phyloP scores from a whole-genome alignment of 495 filamentous ascomycete genomes.

The Lasiosphaeria ovina region DNA sequence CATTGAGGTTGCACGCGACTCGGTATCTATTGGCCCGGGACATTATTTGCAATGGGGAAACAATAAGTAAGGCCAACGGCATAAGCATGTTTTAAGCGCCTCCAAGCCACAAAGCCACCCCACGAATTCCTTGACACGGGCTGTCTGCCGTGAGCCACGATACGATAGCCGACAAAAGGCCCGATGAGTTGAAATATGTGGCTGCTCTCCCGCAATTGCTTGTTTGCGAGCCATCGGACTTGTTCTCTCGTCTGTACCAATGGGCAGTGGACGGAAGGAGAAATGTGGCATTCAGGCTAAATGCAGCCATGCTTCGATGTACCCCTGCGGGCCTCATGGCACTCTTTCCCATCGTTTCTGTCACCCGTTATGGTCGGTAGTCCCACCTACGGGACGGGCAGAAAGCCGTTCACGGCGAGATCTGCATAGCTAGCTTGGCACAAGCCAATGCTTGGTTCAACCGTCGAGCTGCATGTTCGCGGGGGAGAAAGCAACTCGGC shows the following conservation, averaged over 20 bases:
- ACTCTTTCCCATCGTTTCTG: background rate
- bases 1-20: background rate
- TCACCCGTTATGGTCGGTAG: background rate
- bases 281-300: conserved; percentile 24
- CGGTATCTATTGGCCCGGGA: conserved; percentile 4
- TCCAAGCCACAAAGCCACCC: conserved; percentile 21
- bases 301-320: conserved; percentile 11
- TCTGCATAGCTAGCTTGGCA: conserved; percentile 5
- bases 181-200: conserved; percentile 14
- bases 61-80: conserved; percentile 5
- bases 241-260: conserved; percentile 10
- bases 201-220: too few relatives aligned
- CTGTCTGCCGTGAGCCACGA: conserved; percentile 2
- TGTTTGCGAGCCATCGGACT: conserved; percentile 10
- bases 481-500: background rate
- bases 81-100: conserved; percentile 14
- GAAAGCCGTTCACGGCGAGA: background rate
- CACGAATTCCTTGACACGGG: background rate
- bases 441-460: background rate
- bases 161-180: conserved; percentile 27
- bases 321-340: background rate
- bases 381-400: background rate
- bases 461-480: background rate
- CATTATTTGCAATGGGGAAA: background rate
- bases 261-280: conserved; percentile 7